phyloP scores from a whole-genome alignment of 2,329 filamentous ascomycete genomes.

The Xylariaceae sp. region DNA sequence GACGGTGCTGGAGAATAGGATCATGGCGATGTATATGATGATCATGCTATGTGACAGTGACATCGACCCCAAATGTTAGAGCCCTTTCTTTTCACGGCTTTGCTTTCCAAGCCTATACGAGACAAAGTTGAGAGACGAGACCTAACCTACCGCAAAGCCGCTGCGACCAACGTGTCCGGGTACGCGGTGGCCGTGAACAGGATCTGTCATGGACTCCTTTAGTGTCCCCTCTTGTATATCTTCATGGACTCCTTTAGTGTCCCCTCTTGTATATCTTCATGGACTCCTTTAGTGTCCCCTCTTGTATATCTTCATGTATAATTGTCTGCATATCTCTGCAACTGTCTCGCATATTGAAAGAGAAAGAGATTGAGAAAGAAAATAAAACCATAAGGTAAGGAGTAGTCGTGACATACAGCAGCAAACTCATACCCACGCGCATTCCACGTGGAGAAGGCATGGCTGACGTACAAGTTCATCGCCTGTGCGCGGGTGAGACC shows the following conservation, averaged over 20 bases:
- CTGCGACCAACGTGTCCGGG: constrained; percentile 36
- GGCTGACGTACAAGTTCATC: constrained; percentile 43
- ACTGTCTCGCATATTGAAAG: no score
- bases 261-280: no score
- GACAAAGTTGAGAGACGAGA: background rate
- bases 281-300: no score
- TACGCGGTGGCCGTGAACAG: constrained; percentile 48
- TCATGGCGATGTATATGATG: constrained; percentile 34
- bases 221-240: no score
- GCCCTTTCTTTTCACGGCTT: no score
- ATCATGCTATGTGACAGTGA: constrained; percentile 24
- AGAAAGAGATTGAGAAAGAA: no score
- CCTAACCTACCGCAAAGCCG: constrained; percentile 33
- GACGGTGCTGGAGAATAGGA: constrained; percentile 37
- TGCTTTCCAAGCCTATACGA: background rate
- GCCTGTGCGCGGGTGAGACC: constrained; percentile 32
- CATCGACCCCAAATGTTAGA: background rate
- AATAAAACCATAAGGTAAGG: no score
- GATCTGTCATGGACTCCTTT: no score
- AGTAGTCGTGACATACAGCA: constrained; percentile 44
- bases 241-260: no score
- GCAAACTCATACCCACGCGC: constrained; percentile 51
- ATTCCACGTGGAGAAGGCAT: constrained; percentile 54
- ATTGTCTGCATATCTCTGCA: no score
- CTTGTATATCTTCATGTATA: no score